Evolutionary conservation across 306 rosid species (phyloP), one percentile per base, ranked within the genome.

Genomic region (Cucurbita maxima): DNA sequence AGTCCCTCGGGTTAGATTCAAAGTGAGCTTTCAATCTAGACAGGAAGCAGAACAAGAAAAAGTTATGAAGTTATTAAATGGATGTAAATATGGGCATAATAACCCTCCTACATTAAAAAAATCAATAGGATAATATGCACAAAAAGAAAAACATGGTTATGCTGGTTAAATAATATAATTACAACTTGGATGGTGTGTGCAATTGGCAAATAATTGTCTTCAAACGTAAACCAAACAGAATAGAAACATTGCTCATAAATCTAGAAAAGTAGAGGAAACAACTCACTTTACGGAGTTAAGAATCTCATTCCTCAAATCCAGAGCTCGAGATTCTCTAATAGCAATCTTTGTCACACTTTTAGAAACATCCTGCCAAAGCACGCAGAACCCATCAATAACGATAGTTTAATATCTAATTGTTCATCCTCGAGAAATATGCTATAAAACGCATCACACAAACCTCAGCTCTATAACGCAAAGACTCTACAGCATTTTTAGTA

Each of bases 391-490:
- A 20, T 61, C 9, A 76, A n/a, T 16, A 51, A 71, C 45, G 79
- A 25, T 30, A 68, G 36, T 52, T 79, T 41, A 7, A 51, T 14
- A 70, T 38, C 10, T 15, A 45, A 71, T 53, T 38, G 8, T 15
- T 3, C 57, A 58, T 25, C 44, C 14, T 45, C 30, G 34, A 69
- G 59, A 61, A 44, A 45, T 44, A 63, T 41, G 36, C 18, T 20
- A 66, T 3, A 30, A 30, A 5, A 20, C 19, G 54, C 37, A 66
- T 66, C 50, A 16, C 72, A 38, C 59, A 78, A 73, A 94, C 98
- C 98, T 94, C 98, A 37, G 91, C 92, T 80, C 99, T 86, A 76
- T 94, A 94, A 68, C 97, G 89, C 74, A 94, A 78, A 74, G 97
- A 87, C 80, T 91, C 99, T 74, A 94, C 92, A 5, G 95, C 92